Conservation (phyloP, 441 rosid species). For the Iberis amara region DNA sequence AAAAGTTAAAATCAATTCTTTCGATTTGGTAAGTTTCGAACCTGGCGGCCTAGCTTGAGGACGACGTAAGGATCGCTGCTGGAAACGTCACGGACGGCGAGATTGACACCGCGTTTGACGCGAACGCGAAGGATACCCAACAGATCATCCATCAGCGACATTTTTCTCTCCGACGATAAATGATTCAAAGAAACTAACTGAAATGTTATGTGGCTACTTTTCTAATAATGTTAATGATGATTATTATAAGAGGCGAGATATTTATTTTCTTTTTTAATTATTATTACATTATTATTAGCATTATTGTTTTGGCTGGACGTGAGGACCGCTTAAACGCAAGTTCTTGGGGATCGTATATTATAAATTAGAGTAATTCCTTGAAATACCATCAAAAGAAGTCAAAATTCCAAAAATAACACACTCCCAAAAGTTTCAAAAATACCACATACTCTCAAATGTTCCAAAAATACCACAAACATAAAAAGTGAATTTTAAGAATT, state of each 20-base stretch:
- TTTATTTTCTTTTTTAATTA: background rate
- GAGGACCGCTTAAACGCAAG: constrained; percentile 20
- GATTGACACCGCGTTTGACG: constrained; percentile 28
- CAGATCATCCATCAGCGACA: constrained; percentile 29
- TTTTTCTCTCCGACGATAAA: constrained; percentile 2
- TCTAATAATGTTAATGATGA: constrained; percentile 2
- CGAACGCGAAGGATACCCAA: constrained; percentile 32
- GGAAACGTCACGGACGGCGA: constrained; percentile 33
- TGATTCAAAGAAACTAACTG: background rate
- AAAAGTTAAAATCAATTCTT: background rate
- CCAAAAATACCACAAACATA: too few species aligned
- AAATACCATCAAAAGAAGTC: too few species aligned
- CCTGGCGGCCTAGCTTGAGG: constrained; percentile 32
- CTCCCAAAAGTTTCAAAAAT: too few species aligned
- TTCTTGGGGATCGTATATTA: background rate
- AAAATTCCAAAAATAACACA: background rate
- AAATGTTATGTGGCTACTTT: background rate
- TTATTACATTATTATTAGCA: too few species aligned
- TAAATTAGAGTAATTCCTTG: too few species aligned
- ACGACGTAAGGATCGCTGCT: constrained; percentile 36
- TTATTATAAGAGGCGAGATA: constrained; percentile 7
- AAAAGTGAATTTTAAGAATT: too few species aligned
- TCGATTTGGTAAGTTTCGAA: constrained; percentile 1
- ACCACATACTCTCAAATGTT: too few species aligned
- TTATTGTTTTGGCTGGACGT: constrained; percentile 13